Evolutionary conservation across 208 protist species (phyloP).

Genomic region (Plasmodiophora brassicae): DNA sequence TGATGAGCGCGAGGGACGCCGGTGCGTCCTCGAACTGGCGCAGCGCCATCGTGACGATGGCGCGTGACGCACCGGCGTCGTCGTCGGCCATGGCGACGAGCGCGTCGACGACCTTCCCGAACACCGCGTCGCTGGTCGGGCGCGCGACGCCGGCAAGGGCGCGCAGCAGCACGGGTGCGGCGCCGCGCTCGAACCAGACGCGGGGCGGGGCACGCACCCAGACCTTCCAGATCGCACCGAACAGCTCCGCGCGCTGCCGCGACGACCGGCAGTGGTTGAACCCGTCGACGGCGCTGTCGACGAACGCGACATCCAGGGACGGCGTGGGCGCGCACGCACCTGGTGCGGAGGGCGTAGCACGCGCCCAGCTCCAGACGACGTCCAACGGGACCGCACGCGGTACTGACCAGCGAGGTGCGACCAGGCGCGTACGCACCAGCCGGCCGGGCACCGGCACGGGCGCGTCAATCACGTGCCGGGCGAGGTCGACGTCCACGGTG

Average conservation of each 20-base stretch:
- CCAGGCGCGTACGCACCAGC: neutral
- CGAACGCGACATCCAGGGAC: neutral
- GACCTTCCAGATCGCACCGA: neutral
- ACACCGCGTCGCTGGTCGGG: neutral
- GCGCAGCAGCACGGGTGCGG: neutral
- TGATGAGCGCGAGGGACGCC: neutral
- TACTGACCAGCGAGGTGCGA: neutral
- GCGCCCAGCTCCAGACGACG: neutral
- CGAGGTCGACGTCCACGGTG: neutral
- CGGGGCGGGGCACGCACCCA: neutral
- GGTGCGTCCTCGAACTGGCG: neutral
- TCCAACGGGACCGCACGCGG: neutral
- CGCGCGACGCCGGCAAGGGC: neutral
- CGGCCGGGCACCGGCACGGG: neutral
- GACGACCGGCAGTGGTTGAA: neutral
- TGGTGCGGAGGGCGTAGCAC: neutral
- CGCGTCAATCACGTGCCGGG: neutral
- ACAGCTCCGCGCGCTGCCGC: neutral
- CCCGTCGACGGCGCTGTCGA: neutral
- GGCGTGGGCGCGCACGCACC: too few relatives aligned
- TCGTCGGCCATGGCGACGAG: neutral
- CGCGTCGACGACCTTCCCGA: neutral
- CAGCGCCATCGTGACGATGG: neutral
- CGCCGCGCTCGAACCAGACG: neutral
- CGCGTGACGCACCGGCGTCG: too few relatives aligned